Evolutionary conservation across 345 rosid genomes (phyloP).

Genomic region (Abelmoschus esculentus): DNA sequence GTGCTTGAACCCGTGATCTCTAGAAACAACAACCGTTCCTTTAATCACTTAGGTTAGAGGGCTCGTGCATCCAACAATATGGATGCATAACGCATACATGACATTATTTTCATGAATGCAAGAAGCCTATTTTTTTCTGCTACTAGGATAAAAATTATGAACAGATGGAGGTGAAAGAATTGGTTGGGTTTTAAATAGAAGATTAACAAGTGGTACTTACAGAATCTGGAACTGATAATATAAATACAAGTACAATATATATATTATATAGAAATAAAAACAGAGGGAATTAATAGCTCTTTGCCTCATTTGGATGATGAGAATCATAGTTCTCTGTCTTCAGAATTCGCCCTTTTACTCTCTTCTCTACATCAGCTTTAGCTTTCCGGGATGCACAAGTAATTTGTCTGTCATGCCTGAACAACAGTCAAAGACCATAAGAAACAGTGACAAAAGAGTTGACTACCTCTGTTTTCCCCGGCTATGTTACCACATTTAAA

Average conservation of each 20-base stretch:
- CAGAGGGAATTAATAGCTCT: constrained; percentile 15
- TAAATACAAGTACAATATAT: neutral
- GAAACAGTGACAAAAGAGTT: neutral
- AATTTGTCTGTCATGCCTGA: constrained; percentile 33
- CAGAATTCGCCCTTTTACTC: constrained; percentile 20
- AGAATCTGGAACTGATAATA: constrained; percentile 5
- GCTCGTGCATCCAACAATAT: no score
- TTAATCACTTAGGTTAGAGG: no score
- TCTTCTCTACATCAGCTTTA: constrained; percentile 23
- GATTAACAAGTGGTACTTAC: neutral
- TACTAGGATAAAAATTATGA: neutral
- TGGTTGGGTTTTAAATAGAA: constrained; percentile 10
- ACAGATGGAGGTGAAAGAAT: constrained; percentile 9
- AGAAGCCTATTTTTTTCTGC: no score
- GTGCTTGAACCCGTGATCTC: no score
- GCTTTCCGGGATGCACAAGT: constrained; percentile 24
- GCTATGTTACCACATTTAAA: neutral
- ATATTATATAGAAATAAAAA: neutral
- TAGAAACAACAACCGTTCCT: no score
- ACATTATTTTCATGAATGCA: no score
- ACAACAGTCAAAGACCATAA: neutral
- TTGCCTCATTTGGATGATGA: constrained; percentile 18
- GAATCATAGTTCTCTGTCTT: constrained; percentile 24
- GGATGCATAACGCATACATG: no score
- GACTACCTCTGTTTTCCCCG: neutral